Base-by-base conservation (phyloP, 148 eudicot genomes). In the Persicaria maculosa region DNA sequence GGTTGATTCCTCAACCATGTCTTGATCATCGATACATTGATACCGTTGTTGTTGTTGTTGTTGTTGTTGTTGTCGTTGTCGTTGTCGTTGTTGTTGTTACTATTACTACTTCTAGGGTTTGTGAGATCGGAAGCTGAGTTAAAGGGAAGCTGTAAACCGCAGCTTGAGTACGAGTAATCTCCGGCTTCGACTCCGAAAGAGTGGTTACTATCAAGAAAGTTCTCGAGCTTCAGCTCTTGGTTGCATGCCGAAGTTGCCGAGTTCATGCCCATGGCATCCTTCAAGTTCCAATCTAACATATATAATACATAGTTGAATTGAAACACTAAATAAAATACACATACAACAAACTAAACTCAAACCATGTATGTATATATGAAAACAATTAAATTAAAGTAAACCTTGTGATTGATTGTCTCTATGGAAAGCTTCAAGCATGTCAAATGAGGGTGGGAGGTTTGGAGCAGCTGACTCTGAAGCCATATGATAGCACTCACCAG, bases 1-100 rank as follows among this genome's bases (percentile, higher is more conserved):
- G 87, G 85, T 71, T 88, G 81, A 75, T 82, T 88, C 22, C 90
- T 85, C 47, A 88, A 54, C 90, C 90, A 88, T 78, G 85, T 88
- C 82, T 86, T 88, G 68, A 88, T 88, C 92, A 85, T 88, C 12
- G 92, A 88, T 4, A 88, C 77, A 75, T 75, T 75, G 15, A 75
- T 64, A 48, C 72, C 77, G 40, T 65, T 86, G 40, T 85, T 86
- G 65, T 83, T 78, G 36, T 55, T 75, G 19, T 31, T 71, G 31
- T 48, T 9, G 12, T 48, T 65, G 5, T 65, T 65, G 17, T 12
- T 15, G n/a, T 31, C 9, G n/a, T 9, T 5, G 17, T 31, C 45
- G 22, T 47, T 7, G 12, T 48, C 40, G 5, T 65, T 43, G 17
- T 12, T 7, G 7, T 36, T 15, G 17, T 11, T 6, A 7, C 15